Evolutionary conservation across 129 eudicot genomes (phyloP).

Genomic region (Saposhnikovia divaricata): DNA sequence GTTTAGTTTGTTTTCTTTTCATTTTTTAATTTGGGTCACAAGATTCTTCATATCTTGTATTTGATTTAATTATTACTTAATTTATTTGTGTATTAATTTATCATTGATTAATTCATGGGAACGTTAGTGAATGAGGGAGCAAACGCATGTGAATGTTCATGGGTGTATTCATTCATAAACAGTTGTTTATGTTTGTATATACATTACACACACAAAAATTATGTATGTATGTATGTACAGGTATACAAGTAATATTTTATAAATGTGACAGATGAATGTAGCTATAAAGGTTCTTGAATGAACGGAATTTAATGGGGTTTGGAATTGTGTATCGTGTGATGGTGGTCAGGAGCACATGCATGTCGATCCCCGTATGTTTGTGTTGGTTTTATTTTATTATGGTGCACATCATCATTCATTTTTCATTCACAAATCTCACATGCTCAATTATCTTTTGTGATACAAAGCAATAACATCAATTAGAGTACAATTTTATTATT

Average conservation of each 20-base stretch:
- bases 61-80: conserved; percentile 8
- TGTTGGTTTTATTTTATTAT: neutral
- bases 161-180: conserved; percentile 14
- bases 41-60: conserved; percentile 28
- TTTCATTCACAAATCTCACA: neutral
- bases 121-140: conserved; percentile 42
- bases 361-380: conserved; percentile 15
- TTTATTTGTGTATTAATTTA: conserved; percentile 11
- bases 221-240: too few relatives aligned
- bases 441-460: neutral
- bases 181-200: neutral
- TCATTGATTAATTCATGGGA: conserved; percentile 12
- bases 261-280: neutral
- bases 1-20: neutral
- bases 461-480: too few relatives aligned
- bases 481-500: too few relatives aligned
- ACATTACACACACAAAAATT: neutral
- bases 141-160: conserved; percentile 49
- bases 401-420: neutral
- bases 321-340: conserved; percentile 19
- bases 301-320: conserved; percentile 11
- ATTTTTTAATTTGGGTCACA: neutral
- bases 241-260: neutral
- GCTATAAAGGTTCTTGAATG: neutral
- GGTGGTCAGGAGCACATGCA: conserved; percentile 35